Conservation (phyloP, 2,329 filamentous ascomycete genomes). For the Fusarium pseudoanthophilum region DNA sequence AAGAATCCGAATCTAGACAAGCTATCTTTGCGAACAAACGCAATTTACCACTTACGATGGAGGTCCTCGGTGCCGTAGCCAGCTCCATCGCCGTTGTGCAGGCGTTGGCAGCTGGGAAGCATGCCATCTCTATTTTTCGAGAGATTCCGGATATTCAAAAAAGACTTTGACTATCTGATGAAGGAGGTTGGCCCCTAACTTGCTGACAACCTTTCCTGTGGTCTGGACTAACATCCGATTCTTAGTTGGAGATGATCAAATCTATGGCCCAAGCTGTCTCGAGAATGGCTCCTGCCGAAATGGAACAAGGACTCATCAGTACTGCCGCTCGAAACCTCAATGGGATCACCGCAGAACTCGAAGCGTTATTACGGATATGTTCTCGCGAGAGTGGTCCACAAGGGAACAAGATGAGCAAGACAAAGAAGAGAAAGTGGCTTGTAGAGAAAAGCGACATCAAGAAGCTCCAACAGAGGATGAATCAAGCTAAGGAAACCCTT, state of each 20-base stretch:
- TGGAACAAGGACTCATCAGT: background rate
- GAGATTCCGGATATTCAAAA: conserved; percentile 17
- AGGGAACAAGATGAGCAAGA: background rate
- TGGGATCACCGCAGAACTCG: background rate
- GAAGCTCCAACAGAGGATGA: conserved; percentile 13
- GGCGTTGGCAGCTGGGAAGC: conserved; percentile 9
- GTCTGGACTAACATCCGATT: background rate
- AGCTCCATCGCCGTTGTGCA: conserved; percentile 26
- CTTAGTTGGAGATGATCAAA: background rate
- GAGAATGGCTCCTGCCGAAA: background rate
- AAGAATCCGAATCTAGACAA: no score
- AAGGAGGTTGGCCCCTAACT: background rate
- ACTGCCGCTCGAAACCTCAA: background rate
- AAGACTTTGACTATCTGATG: conserved; percentile 14
- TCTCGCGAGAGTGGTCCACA: background rate
- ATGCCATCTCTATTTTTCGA: conserved; percentile 5
- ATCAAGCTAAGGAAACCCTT: background rate
- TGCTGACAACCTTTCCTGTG: rapidly evolving
- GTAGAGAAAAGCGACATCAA: conserved; percentile 1
- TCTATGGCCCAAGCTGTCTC: background rate
- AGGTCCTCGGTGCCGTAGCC: conserved; percentile 20
- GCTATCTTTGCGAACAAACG: background rate
- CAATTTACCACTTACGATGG: background rate
- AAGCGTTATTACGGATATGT: background rate
- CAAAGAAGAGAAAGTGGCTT: conserved; percentile 20